Evolutionary conservation across 2,329 filamentous ascomycete species (phyloP).

Genomic region (Westerdykella sp.): DNA sequence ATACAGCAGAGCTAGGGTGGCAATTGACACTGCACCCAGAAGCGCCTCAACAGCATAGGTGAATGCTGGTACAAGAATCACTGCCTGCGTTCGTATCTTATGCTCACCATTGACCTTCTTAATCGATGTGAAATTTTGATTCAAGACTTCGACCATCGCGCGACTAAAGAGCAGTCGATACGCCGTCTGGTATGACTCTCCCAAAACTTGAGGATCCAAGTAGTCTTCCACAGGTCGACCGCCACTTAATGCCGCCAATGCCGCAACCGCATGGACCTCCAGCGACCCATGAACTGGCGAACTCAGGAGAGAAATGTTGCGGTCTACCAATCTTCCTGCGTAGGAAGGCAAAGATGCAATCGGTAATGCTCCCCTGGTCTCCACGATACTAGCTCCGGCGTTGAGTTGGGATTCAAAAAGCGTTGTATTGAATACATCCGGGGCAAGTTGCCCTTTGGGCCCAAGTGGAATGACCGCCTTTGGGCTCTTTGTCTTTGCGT

Average conservation of each 20-base stretch:
- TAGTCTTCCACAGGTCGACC: constrained; percentile 25
- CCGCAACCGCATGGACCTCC: constrained; percentile 13
- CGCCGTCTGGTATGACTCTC: constrained; percentile 34
- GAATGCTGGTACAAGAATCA: constrained; percentile 37
- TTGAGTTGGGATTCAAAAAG: constrained; percentile 31
- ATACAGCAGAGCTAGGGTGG: constrained; percentile 17
- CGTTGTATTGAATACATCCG: constrained; percentile 34
- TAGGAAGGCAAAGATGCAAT: constrained; percentile 6
- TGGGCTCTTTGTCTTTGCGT: constrained; percentile 2
- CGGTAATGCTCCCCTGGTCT: constrained; percentile 8
- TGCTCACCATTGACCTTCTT: constrained; percentile 10
- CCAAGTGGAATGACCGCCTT: constrained; percentile 11
- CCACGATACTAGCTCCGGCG: neutral
- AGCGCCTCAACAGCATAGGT: constrained; percentile 35
- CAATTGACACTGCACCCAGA: constrained; percentile 20
- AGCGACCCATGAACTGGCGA: constrained; percentile 1
- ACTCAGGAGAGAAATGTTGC: constrained; percentile 4
- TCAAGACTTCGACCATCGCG: constrained; percentile 29
- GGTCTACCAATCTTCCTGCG: constrained; percentile 4
- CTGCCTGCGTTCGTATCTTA: constrained; percentile 22
- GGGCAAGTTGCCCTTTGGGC: constrained; percentile 17
- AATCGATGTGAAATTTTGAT: constrained; percentile 3
- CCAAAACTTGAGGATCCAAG: constrained; percentile 28
- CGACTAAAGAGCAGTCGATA: constrained; percentile 42
- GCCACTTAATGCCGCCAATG: constrained; percentile 33